Evolutionary conservation across 1,139 yeast genomes (phyloP), one percentile per base, ranked within the genome.

Genomic region (Taphrina pruni): DNA sequence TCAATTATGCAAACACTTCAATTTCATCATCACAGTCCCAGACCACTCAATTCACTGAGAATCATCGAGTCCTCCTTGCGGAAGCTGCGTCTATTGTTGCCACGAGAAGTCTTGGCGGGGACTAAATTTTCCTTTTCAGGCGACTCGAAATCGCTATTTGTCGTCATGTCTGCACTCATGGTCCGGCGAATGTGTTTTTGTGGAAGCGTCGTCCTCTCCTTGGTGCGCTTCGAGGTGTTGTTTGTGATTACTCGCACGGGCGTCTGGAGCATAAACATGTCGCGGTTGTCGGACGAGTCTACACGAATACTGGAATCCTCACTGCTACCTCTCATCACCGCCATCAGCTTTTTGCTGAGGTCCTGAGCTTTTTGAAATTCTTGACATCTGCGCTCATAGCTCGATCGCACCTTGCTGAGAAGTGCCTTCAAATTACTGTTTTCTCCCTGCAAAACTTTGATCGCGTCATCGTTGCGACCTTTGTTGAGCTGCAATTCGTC

Each of bases 331-430:
- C 61, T 60, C 67, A 64, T 64, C 41, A 64, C 61, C 6, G 60
- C 67, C 67, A 64, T 64, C 21, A 64, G 61, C 26, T 32, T 21
- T 11, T 35, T 54, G 45, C 60, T 50, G 21, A 64, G 46, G 14
- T 55, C 61, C 35, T 64, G 67, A 20, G 67, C 67, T 17, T 64
- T 57, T 14, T 64, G 52, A 21, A 45, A 64, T 35, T 64, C 67
- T 35, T 46, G 41, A n/a, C 52, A 46, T 20, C 61, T 55, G 12
- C 55, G 21, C 38, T 64, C 67, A 21, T 55, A 64, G 48, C 60
- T 64, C 36, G 38, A 38, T 48, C 43, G 20, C 32, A 64, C 38
- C 41, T 38, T 43, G 11, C 46, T 35, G 17, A 64, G 48, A 6
- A 50, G 32, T 43, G 20, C 38, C 35, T 50, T 45, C 61, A 64